These are phyloP conservation scores for Leishmania amazonensis DNA, from an alignment of 208 protist genomes.

Conservation along the genomic window DNA sequence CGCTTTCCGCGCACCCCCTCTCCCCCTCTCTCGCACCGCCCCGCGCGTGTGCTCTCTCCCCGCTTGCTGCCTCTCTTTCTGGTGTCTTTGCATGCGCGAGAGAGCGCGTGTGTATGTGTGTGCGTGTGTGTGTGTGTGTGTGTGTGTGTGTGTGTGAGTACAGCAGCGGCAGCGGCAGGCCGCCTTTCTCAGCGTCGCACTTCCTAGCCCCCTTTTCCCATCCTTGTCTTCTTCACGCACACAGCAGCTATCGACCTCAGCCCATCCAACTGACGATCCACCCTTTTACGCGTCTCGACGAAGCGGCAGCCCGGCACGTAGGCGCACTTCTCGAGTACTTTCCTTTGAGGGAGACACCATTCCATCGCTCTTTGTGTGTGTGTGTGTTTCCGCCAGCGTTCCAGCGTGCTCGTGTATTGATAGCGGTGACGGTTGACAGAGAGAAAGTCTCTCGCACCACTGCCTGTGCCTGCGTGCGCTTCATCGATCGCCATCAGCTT, in stretches of 20 bases:
- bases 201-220: neutral
- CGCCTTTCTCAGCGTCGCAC: neutral
- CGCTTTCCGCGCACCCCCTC: neutral
- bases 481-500: neutral
- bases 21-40: neutral
- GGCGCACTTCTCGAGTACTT: neutral
- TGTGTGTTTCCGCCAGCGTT: neutral
- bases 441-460: neutral
- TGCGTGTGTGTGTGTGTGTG: neutral
- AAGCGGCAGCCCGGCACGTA: neutral
- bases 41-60: neutral
- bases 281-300: neutral
- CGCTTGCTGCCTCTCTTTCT: neutral
- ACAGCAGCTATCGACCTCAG: neutral
- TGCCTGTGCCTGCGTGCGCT: neutral
- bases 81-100: neutral
- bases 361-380: constrained; percentile 9
- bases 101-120: neutral
- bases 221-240: neutral
- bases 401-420: neutral
- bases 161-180: neutral
- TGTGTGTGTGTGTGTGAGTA: neutral
- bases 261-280: neutral
- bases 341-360: neutral
- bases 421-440: neutral